These are phyloP conservation scores for Sporothrix phasma DNA, from an alignment of 2,329 filamentous ascomycete species.

Conservation along the genomic window DNA sequence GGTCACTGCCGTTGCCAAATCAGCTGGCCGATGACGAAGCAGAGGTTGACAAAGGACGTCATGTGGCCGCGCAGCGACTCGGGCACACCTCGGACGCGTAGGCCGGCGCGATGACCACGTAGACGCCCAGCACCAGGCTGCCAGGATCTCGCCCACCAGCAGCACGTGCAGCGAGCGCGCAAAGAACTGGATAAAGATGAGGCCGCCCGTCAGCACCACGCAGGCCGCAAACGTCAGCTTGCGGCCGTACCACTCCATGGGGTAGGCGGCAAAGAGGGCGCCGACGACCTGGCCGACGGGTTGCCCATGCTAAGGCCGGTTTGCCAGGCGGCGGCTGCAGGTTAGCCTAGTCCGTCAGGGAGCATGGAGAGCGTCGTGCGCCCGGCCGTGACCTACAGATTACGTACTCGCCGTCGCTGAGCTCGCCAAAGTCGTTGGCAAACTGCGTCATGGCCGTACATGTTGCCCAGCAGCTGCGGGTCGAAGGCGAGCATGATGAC, in stretches of 20 bases:
- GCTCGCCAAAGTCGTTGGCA: conserved; percentile 5
- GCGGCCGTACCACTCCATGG: conserved; percentile 37
- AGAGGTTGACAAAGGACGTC: conserved; percentile 51
- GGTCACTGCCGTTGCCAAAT: conserved; percentile 40
- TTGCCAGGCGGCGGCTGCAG: conserved; percentile 33
- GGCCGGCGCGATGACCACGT: conserved; percentile 47
- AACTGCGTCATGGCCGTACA: conserved; percentile 7
- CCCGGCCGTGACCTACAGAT: neutral
- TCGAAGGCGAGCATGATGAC: conserved; percentile 14
- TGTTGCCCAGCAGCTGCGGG: conserved; percentile 9
- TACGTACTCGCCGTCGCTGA: neutral
- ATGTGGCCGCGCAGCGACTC: conserved; percentile 44
- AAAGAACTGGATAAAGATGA: conserved; percentile 56
- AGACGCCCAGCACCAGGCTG: conserved; percentile 51
- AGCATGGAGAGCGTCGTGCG: neutral
- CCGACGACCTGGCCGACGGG: conserved; percentile 49
- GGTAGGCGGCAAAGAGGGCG: conserved; percentile 39
- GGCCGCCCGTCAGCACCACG: conserved; percentile 35
- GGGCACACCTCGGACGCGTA: conserved; percentile 54
- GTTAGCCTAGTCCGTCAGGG: neutral
- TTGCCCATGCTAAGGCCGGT: conserved; percentile 42
- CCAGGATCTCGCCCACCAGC: conserved; percentile 51
- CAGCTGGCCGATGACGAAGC: conserved; percentile 53
- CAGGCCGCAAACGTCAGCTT: conserved; percentile 36
- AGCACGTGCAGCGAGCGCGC: conserved; percentile 44